These are phyloP conservation scores for Dactylorhiza incarnata DNA, from an alignment of 106 monocot genomes.

Conservation along the genomic window DNA sequence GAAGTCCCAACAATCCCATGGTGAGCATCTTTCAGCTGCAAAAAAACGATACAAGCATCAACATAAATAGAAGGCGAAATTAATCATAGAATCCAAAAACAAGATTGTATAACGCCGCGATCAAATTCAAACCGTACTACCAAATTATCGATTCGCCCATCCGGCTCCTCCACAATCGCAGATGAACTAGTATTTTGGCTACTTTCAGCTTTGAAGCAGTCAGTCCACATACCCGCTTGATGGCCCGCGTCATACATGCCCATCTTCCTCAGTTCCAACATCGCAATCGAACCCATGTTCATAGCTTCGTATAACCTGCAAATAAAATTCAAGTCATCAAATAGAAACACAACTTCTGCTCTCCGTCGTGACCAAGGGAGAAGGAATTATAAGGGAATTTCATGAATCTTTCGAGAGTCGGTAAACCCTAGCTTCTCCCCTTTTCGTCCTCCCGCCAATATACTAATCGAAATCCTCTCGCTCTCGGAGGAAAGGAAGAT, in stretches of 20 bases:
- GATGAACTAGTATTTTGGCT: conserved; percentile 35
- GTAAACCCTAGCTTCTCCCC: not conserved
- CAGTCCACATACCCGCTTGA: conserved; percentile 31
- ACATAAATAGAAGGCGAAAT: not conserved
- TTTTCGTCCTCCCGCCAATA: conserved; percentile 3
- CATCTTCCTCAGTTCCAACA: conserved; percentile 23
- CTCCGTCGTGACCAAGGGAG: not conserved
- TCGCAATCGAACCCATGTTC: conserved; percentile 1
- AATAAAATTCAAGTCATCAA: not conserved
- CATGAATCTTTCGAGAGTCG: not conserved
- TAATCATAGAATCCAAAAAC: not conserved
- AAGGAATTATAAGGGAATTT: not conserved
- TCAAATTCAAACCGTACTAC: conserved; percentile 10
- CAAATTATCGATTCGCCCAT: conserved; percentile 22
- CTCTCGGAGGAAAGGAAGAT: not conserved
- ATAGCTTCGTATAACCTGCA: conserved; percentile 5
- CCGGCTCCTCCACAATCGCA: conserved; percentile 24
- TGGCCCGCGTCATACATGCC: conserved; percentile 34
- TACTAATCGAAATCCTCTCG: not conserved
- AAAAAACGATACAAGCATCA: not conserved
- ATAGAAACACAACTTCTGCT: not conserved
- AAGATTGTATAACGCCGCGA: not conserved
- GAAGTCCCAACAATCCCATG: conserved; percentile 20
- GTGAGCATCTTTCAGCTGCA: conserved; percentile 27
- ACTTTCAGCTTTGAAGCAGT: conserved; percentile 34